Evolutionary conservation across 352 stramenopile genomes (phyloP), one percentile per base, ranked within the genome.

Genomic region (Blastocystis sp.): DNA sequence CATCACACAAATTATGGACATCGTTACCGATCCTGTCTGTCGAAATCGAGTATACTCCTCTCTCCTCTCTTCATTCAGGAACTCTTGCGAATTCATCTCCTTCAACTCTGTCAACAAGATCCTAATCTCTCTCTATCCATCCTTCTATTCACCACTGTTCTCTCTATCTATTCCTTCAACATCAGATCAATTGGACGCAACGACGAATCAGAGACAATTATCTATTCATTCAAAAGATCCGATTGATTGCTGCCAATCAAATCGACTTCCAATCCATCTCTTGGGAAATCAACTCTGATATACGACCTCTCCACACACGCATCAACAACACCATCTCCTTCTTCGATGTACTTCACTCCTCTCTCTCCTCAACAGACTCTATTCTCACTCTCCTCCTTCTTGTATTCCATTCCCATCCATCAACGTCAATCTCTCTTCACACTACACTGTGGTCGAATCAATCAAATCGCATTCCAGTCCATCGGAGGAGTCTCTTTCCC

Each of bases 211-310:
- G 16, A 24, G 67, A 78, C 14, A 78, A 59, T 27, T n/a, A 42
- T 42, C 67, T 78, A 7, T 78, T 78, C 44, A 27, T 78, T 24
- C 67, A 78, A 40, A 78, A 61, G 24, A 6, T 78, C 6, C 67
- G 67, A n/a, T 18, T 56, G 11, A 34, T 63, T 63, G 32, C 44
- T 44, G n/a, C 38, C 27, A 29, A 29, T 78, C 24, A 38, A 63
- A 44, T 42, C 2, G 0, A 29, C 24, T 57, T 27, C 27, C 44
- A 18, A 34, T 21, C 34, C 49, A 21, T 59, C 24, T 57, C 24
- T 29, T 57, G 18, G 48, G n/a, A 14, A 38, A 32, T 78, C 21
- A 0, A 36, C 67, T 21, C 11, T 72, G 46, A 54, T 54, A 54
- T 54, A 21, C 46, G 21, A 21, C 46, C 46, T 51, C 61, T 72